Conservation (phyloP, 2,329 filamentous ascomycete genomes). For the Bretziella fagacearum region DNA sequence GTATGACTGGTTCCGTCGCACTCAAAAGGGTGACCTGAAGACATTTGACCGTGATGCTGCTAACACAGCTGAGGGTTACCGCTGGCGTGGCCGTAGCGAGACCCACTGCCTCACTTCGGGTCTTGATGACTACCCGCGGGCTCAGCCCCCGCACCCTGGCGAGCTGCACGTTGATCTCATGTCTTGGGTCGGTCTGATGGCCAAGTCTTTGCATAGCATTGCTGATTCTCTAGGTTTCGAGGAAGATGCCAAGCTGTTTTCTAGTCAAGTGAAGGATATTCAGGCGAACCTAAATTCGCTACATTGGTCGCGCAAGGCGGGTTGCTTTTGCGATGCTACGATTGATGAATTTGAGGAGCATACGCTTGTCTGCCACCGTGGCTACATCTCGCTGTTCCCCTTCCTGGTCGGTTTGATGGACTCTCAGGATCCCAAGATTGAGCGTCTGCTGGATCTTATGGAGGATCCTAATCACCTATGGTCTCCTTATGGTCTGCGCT, state of each 20-base stretch:
- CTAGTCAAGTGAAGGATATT: slow-evolving; percentile 58
- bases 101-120: slow-evolving; percentile 83
- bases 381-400: slow-evolving; percentile 85
- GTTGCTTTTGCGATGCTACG: slow-evolving; percentile 85
- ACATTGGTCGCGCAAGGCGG: slow-evolving; percentile 70
- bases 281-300: slow-evolving; percentile 75
- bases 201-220: slow-evolving; percentile 65
- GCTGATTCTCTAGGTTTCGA: slow-evolving; percentile 55
- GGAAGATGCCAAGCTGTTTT: slow-evolving; percentile 61
- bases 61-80: slow-evolving; percentile 80
- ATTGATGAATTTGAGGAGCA: slow-evolving; percentile 93
- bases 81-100: slow-evolving; percentile 81
- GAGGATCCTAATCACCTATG: slow-evolving; percentile 73
- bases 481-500: slow-evolving; percentile 75
- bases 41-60: slow-evolving; percentile 80
- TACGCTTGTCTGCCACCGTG: slow-evolving; percentile 81
- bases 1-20: slow-evolving; percentile 88
- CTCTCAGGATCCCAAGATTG: slow-evolving; percentile 56
- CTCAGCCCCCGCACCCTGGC: slow-evolving; percentile 84
- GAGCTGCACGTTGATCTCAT: slow-evolving; percentile 92
- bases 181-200: slow-evolving; percentile 96
- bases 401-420: slow-evolving; percentile 71
- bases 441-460: slow-evolving; percentile 59
- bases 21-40: slow-evolving; percentile 77
- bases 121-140: slow-evolving; percentile 86